These are phyloP conservation scores for Euptelea pleiosperma DNA, from an alignment of 164 flowering plant species.

Conservation along the genomic window DNA sequence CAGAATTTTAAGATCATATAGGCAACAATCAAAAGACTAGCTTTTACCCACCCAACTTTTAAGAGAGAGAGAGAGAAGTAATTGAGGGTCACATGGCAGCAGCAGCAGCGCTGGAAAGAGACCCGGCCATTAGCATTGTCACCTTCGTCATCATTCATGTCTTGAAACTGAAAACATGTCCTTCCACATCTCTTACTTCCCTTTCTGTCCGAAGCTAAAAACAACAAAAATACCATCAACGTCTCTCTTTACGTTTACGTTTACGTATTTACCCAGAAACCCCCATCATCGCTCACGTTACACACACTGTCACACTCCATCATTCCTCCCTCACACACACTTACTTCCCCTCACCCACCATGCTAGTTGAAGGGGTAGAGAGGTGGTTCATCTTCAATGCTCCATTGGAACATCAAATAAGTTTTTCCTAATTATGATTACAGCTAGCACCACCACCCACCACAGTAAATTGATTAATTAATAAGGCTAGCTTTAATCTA, in stretches of 20 bases:
- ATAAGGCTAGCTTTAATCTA: neutral
- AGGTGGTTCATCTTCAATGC: no score
- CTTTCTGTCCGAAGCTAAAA: no score
- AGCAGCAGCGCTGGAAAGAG: slow-evolving; percentile 7
- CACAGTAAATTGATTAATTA: slow-evolving; percentile 2
- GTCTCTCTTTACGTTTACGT: neutral
- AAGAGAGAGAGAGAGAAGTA: no score
- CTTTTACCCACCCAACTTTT: no score
- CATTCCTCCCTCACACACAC: no score
- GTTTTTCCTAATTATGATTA: neutral
- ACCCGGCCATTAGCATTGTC: slow-evolving; percentile 14
- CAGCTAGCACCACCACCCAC: slow-evolving; percentile 3
- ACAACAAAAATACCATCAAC: no score
- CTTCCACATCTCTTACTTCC: neutral
- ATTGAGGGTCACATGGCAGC: no score
- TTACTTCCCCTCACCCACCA: no score
- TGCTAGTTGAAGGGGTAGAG: no score
- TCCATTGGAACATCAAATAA: no score
- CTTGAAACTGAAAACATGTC: slow-evolving; percentile 4
- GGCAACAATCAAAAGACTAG: no score
- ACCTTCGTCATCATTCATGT: slow-evolving; percentile 17
- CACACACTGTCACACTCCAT: slow-evolving; percentile 1
- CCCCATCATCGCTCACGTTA: slow-evolving; percentile 14
- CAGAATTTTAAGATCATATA: no score
- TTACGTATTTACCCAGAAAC: neutral